phyloP scores from a whole-genome alignment of 495 filamentous ascomycete genomes.

The Daldinia grandis region DNA sequence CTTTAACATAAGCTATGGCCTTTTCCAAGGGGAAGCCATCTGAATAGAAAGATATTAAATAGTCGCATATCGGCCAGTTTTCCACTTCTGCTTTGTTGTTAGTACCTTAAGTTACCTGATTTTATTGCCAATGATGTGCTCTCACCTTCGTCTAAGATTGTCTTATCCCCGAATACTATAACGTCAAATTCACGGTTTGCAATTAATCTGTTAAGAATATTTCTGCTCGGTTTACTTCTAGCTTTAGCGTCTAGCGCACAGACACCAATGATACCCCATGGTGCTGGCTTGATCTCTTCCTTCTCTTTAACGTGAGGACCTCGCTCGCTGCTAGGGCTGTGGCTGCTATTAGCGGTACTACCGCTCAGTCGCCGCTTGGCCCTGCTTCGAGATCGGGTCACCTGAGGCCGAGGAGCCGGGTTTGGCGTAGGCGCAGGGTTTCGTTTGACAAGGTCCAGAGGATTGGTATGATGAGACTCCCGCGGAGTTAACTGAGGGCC shows the following conservation, averaged over 20 bases:
- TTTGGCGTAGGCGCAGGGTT: slow-evolving; percentile 39
- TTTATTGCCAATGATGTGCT: slow-evolving; percentile 3
- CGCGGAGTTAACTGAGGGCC: slow-evolving; percentile 56
- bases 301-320: slow-evolving; percentile 54
- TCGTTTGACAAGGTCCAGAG: slow-evolving; percentile 49
- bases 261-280: slow-evolving; percentile 78
- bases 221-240: slow-evolving; percentile 92
- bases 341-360: slow-evolving; percentile 77
- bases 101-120: slow-evolving; percentile 7
- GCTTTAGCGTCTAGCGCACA: slow-evolving; percentile 97
- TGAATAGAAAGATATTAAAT: slow-evolving; percentile 96
- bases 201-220: slow-evolving; percentile 91
- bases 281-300: slow-evolving; percentile 59
- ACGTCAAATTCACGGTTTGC: slow-evolving; percentile 93
- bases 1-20: slow-evolving; percentile 89
- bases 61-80: slow-evolving; percentile 84
- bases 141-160: slow-evolving; percentile 90
- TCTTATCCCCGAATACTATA: slow-evolving; percentile 97
- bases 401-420: slow-evolving; percentile 50
- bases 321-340: slow-evolving; percentile 68
- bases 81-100: slow-evolving; percentile 62
- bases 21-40: slow-evolving; percentile 98
- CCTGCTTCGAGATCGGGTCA: slow-evolving; percentile 73
- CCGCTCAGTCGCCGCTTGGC: slow-evolving; percentile 77
- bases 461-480: slow-evolving; percentile 48